Evolutionary conservation across 2,329 filamentous ascomycete species (phyloP).

Genomic region (Botrytis byssoidea): DNA sequence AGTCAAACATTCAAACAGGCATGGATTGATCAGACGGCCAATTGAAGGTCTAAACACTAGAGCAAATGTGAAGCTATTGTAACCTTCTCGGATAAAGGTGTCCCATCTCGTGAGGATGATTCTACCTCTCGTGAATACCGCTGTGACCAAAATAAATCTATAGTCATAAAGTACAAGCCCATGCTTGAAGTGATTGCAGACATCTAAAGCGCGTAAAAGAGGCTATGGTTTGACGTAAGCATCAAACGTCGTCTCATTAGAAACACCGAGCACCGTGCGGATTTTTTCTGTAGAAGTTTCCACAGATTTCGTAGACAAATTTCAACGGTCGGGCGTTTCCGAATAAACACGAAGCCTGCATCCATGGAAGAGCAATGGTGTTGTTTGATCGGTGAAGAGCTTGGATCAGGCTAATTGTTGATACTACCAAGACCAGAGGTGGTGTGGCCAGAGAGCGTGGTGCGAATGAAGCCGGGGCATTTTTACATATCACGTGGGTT

Average conservation of each 20-base stretch:
- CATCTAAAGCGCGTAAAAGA: neutral
- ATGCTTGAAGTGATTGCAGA: neutral
- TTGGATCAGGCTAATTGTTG: neutral
- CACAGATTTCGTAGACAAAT: neutral
- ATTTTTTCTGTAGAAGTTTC: neutral
- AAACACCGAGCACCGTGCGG: neutral
- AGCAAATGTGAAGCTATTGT: neutral
- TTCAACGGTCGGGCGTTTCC: neutral
- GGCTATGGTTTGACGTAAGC: neutral
- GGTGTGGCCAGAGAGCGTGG: neutral
- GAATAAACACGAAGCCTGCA: no score
- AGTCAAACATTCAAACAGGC: neutral
- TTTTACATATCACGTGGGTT: neutral
- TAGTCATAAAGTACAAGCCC: neutral
- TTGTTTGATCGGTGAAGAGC: neutral
- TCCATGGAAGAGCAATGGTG: neutral
- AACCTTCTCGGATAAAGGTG: neutral
- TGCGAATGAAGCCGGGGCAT: neutral
- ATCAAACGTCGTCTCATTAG: slow-evolving; percentile 2
- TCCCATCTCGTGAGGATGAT: neutral
- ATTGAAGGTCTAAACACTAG: neutral
- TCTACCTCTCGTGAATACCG: neutral
- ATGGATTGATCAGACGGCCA: neutral
- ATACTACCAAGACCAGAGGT: neutral
- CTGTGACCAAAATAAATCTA: neutral